A percentile compares a stretch with the other conserved stretches of the same genome.
Evolutionary conservation across 108 stramenopile species (phyloP).

Genomic region (Cyclotella distinguenda): DNA sequence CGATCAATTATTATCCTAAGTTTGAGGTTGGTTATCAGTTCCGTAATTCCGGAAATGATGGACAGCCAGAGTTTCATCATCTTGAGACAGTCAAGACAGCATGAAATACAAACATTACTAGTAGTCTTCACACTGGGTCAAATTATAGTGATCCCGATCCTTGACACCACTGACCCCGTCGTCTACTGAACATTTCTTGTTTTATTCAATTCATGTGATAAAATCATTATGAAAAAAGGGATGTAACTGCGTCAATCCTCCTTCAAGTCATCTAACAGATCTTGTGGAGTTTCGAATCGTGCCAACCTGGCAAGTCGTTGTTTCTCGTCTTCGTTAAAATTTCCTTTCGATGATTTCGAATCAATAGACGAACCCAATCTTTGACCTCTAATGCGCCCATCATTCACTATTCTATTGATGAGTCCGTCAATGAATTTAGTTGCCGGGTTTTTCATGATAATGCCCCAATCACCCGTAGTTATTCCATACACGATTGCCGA

Average conservation of each 20-base stretch:
- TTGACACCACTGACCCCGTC: too few relatives aligned
- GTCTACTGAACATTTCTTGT: too few relatives aligned
- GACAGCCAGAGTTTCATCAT: too few relatives aligned
- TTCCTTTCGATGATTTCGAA: background rate
- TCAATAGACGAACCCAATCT: constrained; percentile 10
- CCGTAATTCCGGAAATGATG: too few relatives aligned
- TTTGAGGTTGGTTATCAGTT: too few relatives aligned
- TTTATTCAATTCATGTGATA: too few relatives aligned
- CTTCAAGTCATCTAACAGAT: constrained; percentile 38
- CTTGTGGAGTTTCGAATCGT: constrained; percentile 33
- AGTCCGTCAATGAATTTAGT: constrained; percentile 4
- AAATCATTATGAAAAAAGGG: constrained; percentile 13
- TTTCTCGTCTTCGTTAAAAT: constrained; percentile 30
- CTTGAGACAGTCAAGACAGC: too few relatives aligned
- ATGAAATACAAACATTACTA: too few relatives aligned
- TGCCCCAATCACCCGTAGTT: constrained; percentile 25
- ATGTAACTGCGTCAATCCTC: constrained; percentile 8
- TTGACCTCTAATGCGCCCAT: constrained; percentile 13
- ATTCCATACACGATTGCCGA: constrained; percentile 1
- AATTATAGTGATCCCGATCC: too few relatives aligned
- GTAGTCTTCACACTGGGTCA: too few relatives aligned
- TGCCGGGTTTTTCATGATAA: constrained; percentile 16
- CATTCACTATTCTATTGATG: constrained; percentile 8
- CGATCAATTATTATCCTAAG: too few relatives aligned
- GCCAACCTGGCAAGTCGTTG: constrained; percentile 22